Evolutionary conservation across 108 stramenopile genomes (phyloP), one percentile per base, ranked within the genome.

Genomic region (Nannochloropsis granulata): DNA sequence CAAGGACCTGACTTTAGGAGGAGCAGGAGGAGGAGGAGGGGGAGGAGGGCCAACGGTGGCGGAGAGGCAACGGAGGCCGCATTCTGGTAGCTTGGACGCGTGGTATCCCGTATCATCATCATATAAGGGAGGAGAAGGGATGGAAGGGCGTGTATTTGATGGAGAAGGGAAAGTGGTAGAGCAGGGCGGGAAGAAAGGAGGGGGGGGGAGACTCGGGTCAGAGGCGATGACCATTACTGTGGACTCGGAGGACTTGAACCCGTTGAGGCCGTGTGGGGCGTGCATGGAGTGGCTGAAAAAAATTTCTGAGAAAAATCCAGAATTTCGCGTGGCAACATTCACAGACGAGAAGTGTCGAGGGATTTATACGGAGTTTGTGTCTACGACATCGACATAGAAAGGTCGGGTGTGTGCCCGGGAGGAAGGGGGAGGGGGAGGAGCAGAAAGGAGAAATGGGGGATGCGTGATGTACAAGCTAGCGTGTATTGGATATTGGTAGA

Each of bases 211-310:
- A 34, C 34, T 34, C 34, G 11, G 56, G 5, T n/a, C 56, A n/a
- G 56, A n/a, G 56, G 56, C 56, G 16, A 71, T 71, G 56, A 71
- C 56, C 16, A 71, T 71, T 10, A 71, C 0, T 16, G 80, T 80
- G 0, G 81, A 84, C 43, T 13, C 43, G 8, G 80, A 91, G 88
- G 94, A 95, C 80, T 87, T 95, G 81, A 98, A 98, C 90, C 97
- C 97, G 0, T 89, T 98, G 13, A 92, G 92, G 81, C 97, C 97
- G 11, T 98, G 97, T 89, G 97, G 97, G 1, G 93, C 96, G 13
- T 98, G 97, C 91, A 96, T 93, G 84, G 96, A 97, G 85, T 98
- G 97, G 97, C 91, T 98, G 56, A 96, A 96, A 86, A 98, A 98
- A 87, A 97, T 98, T 83, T 94, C 95, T 16, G 95, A 97, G 87